phyloP scores from a whole-genome alignment of 768 basidiomycete genomes.

The Rhodotorula diobovata region DNA sequence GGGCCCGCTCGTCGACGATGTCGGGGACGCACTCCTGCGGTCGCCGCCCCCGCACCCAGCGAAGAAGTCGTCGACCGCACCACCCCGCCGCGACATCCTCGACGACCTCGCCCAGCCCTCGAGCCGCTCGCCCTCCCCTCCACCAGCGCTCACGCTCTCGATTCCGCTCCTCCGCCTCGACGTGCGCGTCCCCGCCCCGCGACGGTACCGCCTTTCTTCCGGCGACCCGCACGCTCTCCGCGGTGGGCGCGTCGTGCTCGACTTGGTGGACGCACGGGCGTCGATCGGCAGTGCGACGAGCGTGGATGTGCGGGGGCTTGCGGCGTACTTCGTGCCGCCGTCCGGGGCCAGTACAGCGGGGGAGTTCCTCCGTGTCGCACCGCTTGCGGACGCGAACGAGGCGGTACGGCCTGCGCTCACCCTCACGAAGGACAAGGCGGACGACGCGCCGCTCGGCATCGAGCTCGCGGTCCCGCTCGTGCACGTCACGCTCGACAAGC shows the following conservation, averaged over 20 bases:
- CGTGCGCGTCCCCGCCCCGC: constrained; percentile 5
- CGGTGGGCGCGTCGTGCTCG: background rate
- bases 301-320: background rate
- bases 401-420: background rate
- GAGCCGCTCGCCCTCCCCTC: background rate
- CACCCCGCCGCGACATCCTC: background rate
- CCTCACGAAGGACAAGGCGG: background rate
- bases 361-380: constrained; percentile 1
- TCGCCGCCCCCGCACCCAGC: background rate
- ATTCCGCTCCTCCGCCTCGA: constrained; percentile 3
- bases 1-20: constrained; percentile 43
- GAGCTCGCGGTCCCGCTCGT: constrained; percentile 58
- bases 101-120: background rate
- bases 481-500: constrained; percentile 57
- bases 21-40: constrained; percentile 17
- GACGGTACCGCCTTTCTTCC: too few relatives aligned
- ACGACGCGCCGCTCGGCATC: background rate
- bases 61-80: background rate
- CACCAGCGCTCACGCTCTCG: background rate
- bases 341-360: background rate
- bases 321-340: background rate
- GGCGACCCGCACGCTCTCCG: background rate
- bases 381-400: constrained; percentile 2
- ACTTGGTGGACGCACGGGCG: background rate
- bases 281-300: background rate